Evolutionary conservation across 2,329 filamentous ascomycete species (phyloP).

Genomic region (Pezicula carpinea): DNA sequence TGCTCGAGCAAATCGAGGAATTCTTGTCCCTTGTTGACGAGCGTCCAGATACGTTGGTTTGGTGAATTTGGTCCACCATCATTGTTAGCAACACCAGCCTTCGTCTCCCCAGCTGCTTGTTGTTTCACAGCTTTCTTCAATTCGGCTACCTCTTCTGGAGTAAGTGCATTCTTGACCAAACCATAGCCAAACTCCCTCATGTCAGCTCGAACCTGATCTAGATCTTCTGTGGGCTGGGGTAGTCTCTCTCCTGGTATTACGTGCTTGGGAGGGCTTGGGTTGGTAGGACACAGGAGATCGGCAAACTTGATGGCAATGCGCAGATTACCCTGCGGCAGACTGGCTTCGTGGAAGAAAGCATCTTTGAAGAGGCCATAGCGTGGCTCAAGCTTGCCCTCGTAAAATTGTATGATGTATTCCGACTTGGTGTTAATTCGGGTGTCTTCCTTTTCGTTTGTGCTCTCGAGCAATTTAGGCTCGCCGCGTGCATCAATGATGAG

Average conservation of each 20-base stretch:
- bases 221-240: conserved; percentile 28
- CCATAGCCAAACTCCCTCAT: conserved; percentile 25
- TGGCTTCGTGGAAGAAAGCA: conserved; percentile 16
- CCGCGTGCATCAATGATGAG: conserved; percentile 1
- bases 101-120: conserved; percentile 23
- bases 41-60: conserved; percentile 19
- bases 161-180: conserved; percentile 24
- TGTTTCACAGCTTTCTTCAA: conserved; percentile 21
- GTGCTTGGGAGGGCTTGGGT: conserved; percentile 12
- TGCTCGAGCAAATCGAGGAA: conserved; percentile 27
- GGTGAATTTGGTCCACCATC: conserved; percentile 16
- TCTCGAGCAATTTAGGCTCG: neutral
- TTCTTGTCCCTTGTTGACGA: conserved; percentile 22
- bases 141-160: conserved; percentile 18
- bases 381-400: conserved; percentile 15
- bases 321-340: conserved; percentile 20
- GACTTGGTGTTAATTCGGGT: neutral
- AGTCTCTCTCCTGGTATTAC: conserved; percentile 19
- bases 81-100: conserved; percentile 17
- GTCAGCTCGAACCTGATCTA: conserved; percentile 24
- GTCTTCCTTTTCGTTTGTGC: neutral
- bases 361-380: conserved; percentile 26
- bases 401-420: neutral
- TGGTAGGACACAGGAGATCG: conserved; percentile 19
- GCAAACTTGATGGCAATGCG: conserved; percentile 23